phyloP scores from a whole-genome alignment of 2,329 filamentous ascomycete genomes.

The Zasmidium citrigriseum region DNA sequence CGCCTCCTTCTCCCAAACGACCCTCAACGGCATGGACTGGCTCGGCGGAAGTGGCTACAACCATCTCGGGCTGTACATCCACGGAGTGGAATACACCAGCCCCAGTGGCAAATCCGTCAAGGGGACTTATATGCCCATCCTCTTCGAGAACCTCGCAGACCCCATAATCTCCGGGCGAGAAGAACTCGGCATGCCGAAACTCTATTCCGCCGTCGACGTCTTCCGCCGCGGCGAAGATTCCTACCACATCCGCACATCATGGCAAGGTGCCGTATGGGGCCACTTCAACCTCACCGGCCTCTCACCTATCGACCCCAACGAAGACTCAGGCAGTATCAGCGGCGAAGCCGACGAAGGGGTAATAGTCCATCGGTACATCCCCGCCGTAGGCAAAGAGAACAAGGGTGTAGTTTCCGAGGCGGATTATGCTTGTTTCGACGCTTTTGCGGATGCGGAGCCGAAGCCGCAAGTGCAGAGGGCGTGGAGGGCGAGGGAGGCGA shows the following conservation, averaged over 20 bases:
- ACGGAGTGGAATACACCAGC: constrained; percentile 61
- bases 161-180: constrained; percentile 62
- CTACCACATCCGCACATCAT: constrained; percentile 17
- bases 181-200: constrained; percentile 63
- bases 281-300: constrained; percentile 16
- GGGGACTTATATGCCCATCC: constrained; percentile 58
- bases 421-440: constrained; percentile 18
- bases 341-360: constrained; percentile 21
- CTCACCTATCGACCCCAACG: constrained; percentile 5
- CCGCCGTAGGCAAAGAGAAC: constrained; percentile 46
- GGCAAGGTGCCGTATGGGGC: constrained; percentile 20
- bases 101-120: constrained; percentile 49
- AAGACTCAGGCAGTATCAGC: constrained; percentile 7
- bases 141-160: constrained; percentile 62
- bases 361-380: constrained; percentile 48
- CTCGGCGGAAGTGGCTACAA: constrained; percentile 62
- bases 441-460: constrained; percentile 8
- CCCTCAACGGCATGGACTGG: constrained; percentile 57
- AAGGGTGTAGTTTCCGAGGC: constrained; percentile 49
- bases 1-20: constrained; percentile 42
- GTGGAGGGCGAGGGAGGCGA: constrained; percentile 2
- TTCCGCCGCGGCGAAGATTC: background rate
- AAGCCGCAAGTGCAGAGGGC: constrained; percentile 6
- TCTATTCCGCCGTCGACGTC: constrained; percentile 32
- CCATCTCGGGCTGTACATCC: constrained; percentile 62